Conservation (phyloP, 768 basidiomycete genomes). For the Tephrocybe rancida region DNA sequence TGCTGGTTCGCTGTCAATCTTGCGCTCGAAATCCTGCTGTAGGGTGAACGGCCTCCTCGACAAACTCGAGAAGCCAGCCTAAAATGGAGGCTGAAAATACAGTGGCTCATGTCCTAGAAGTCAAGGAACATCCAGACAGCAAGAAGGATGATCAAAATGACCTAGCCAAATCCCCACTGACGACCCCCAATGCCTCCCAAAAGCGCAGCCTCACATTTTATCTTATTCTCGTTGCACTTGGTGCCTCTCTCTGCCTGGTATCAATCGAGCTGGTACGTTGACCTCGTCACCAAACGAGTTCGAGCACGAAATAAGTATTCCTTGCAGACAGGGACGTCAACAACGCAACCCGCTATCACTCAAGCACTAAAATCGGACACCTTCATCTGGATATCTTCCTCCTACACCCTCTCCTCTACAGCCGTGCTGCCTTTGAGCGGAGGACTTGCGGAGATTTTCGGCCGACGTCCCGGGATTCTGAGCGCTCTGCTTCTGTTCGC, state of each 20-base stretch:
- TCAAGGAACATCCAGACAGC: too few species aligned
- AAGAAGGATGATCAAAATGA: not conserved
- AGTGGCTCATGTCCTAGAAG: too few species aligned
- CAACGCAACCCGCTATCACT: constrained; percentile 12
- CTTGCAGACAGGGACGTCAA: constrained; percentile 10
- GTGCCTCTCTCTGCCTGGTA: constrained; percentile 5
- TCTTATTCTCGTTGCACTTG: constrained; percentile 7
- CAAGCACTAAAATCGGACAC: constrained; percentile 1
- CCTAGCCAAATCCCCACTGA: not conserved
- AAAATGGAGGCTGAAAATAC: too few species aligned
- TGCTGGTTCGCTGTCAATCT: too few species aligned
- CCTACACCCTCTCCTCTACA: constrained; percentile 39
- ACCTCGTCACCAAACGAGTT: not conserved
- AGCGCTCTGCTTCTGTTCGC: constrained; percentile 31
- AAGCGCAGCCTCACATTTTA: constrained; percentile 4
- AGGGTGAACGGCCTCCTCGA: too few species aligned
- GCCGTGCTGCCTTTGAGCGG: constrained; percentile 38
- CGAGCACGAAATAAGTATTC: not conserved
- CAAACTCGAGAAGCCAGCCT: too few species aligned
- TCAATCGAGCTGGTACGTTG: constrained; percentile 8
- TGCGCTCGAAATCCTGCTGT: too few species aligned
- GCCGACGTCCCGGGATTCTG: constrained; percentile 34
- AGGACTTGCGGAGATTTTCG: constrained; percentile 32
- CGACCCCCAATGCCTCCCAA: not conserved
- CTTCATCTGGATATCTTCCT: constrained; percentile 12